Conservation (phyloP, 441 rosid species). For the Adansonia grandidieri region DNA sequence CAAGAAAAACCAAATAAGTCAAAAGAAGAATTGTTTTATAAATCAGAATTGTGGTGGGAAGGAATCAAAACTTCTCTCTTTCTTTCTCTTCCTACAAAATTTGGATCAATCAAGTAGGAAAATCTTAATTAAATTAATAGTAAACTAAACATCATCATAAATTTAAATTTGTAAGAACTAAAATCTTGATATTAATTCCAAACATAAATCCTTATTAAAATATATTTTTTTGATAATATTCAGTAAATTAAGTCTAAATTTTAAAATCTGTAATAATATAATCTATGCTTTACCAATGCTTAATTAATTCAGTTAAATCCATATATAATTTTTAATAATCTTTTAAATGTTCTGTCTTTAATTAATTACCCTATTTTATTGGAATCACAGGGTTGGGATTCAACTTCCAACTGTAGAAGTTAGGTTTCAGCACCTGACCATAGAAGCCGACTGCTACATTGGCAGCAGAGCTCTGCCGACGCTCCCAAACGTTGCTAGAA, state of each 20-base stretch:
- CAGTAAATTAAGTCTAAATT: too few species aligned
- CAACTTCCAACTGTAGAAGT: constrained; percentile 65
- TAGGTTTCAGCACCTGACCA: constrained; percentile 44
- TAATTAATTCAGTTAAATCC: too few species aligned
- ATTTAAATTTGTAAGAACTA: neutral
- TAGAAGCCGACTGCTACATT: constrained; percentile 52
- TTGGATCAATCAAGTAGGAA: neutral
- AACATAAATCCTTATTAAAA: too few species aligned
- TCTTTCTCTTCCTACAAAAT: neutral
- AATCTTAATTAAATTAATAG: neutral
- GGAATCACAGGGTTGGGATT: constrained; percentile 52
- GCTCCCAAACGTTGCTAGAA: constrained; percentile 56
- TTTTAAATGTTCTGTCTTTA: neutral
- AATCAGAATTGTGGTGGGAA: neutral
- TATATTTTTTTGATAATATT: too few species aligned
- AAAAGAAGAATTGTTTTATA: constrained; percentile 3
- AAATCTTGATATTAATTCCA: neutral
- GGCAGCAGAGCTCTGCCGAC: constrained; percentile 68
- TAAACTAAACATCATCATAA: neutral
- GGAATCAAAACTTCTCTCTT: neutral
- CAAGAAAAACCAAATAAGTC: constrained; percentile 17
- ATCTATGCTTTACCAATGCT: too few species aligned
- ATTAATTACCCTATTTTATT: neutral
- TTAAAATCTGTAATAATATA: too few species aligned
- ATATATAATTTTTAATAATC: neutral